Evolutionary conservation across 331 rosid species (phyloP), one percentile per base, ranked within the genome.

Genomic region (Acacia pycnantha): DNA sequence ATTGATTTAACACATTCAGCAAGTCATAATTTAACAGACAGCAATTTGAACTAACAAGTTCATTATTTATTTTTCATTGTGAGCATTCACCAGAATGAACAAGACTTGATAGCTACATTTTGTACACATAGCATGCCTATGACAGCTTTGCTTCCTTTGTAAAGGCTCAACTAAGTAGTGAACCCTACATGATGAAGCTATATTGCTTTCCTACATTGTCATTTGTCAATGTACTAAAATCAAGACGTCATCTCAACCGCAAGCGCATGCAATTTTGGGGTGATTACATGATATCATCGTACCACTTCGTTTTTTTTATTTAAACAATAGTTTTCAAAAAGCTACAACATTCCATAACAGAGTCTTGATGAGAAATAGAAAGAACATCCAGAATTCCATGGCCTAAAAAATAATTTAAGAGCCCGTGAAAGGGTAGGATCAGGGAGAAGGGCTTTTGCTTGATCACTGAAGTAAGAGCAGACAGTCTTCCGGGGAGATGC

Each of bases 201-300:
- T 46, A 6, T 12, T 71, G 12, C 22, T 53, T 48, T 70, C 16
- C 47, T 35, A 40, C 41, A 53, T 48, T 81, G 7, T 70, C 73
- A 70, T 69, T 41, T 81, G 4, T 71, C 74, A 74, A 59, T 74
- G 81, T 48, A 74, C 43, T 48, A 53, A 68, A 73, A 80, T 74
- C 64, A 74, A 22, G 44, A 15, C 27, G 58, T 74, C 37, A 65
- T 61, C 84, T 74, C 29, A 24, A 29, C 24, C 33, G 59, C 73
- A 64, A 48, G 35, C 24, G 54, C 70, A 68, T n/a, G 61, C 14
- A 29, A 16, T 21, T 37, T 51, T 75, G 78, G 76, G 33, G 35
- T 35, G 37, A 73, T 22, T 8, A 31, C 73, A 46, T 59, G 51
- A 70, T 76, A 43, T n/a, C 66, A 11, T n/a, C 2, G 15, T 11